These are phyloP conservation scores for Mediolabrus comicus DNA, from an alignment of 108 stramenopile genomes.

Conservation along the genomic window DNA sequence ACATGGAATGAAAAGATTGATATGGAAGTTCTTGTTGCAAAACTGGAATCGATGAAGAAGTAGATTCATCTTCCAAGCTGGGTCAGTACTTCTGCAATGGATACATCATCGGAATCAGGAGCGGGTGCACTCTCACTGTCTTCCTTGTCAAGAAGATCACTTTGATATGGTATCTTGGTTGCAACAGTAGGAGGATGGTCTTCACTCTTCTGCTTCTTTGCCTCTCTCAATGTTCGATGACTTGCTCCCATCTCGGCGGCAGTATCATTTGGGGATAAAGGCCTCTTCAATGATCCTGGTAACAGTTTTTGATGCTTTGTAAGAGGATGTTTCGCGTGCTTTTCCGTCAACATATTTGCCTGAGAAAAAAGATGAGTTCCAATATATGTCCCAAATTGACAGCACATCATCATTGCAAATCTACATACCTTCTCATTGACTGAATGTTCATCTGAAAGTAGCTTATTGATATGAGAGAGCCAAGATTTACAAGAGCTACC, in stretches of 20 bases:
- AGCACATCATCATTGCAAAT: not conserved
- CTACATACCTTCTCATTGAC: not conserved
- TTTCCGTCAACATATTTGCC: not conserved
- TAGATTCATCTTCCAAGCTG: conserved; percentile 6
- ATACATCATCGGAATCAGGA: conserved; percentile 1
- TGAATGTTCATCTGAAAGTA: not conserved
- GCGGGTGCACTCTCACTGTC: not conserved
- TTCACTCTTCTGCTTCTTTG: not conserved
- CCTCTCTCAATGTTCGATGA: not conserved
- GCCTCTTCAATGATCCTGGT: not conserved
- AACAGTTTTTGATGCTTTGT: not conserved
- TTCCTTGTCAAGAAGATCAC: not conserved
- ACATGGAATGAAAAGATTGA: conserved; percentile 31
- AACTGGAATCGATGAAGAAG: not conserved
- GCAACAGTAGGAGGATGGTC: too few species aligned
- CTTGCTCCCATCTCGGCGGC: not conserved
- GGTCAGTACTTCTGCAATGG: conserved; percentile 15
- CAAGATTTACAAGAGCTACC: conserved; percentile 11
- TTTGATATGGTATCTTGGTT: not conserved
- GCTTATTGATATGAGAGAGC: conserved; percentile 4
- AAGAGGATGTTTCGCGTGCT: not conserved
- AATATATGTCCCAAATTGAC: not conserved
- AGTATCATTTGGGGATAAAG: not conserved
- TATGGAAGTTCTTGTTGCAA: conserved; percentile 21
- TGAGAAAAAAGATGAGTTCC: not conserved